Base-by-base conservation (phyloP, 768 basidiomycete genomes). In the Lentinula boryana region DNA sequence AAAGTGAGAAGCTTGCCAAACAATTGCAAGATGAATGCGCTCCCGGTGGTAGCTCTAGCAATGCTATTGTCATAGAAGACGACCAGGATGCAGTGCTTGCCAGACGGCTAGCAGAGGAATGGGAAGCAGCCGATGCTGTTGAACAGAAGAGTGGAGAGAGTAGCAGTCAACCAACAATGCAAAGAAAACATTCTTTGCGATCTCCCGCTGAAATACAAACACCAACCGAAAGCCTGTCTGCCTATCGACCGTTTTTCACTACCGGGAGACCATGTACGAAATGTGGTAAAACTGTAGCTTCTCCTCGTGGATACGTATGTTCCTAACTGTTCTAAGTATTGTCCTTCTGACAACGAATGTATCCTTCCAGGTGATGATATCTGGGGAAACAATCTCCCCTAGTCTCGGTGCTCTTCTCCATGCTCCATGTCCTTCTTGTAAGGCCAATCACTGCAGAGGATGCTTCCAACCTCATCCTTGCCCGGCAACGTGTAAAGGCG, bases 361-460 rank as follows among this genome's bases (percentile, higher is more conserved):
- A 13, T 32, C 48, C 44, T 49, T 18, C 9, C 33, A 74, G 71
- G 73, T 76, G 21, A 61, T 68, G 44, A 68, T 75, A 56, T 67
- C 64, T 7, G 64, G 66, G 18, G 66, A 68, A 27, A 63, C 66
- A 21, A 58, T 71, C 4, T 72, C 75, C 2, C 69, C 71, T 5
- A 70, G 67, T 53, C 61, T 78, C 54, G 56, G 63, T 15, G 57
- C 63, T 43, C 69, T 82, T 7, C 72, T 83, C 8, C 82, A 83
- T 62, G 76, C 73, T 1, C 64, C 71, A 3, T 83, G 83, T 68
- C 54, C 66, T 16, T 67, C 72, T 0, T 84, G 82, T 69, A 68
- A 70, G 6, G 77, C 72, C 2, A 76, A 74, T 51, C 75, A 81
- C 61, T 83, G 82, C 67, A 70, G 82, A 56, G 82, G 81, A 9